Conservation (phyloP, 768 basidiomycete species). For the Amanita muscaria region DNA sequence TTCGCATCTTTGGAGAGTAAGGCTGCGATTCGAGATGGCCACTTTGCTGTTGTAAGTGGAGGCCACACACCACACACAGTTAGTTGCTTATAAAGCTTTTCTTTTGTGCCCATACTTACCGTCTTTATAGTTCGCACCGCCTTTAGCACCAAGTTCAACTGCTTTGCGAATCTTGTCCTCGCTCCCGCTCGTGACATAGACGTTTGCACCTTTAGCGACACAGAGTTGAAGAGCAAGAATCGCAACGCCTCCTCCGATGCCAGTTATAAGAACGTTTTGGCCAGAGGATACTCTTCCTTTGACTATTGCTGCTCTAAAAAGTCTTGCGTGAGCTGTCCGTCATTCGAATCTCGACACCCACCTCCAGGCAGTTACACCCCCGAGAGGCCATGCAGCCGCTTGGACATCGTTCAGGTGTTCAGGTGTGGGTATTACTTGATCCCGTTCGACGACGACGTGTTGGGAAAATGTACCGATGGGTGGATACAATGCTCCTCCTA, state of each 20-base stretch:
- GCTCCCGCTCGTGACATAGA: constrained; percentile 75
- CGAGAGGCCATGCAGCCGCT: constrained; percentile 70
- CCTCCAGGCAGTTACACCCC: constrained; percentile 81
- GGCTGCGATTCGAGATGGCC: constrained; percentile 39
- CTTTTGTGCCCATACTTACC: no score
- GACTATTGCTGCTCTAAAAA: constrained; percentile 50
- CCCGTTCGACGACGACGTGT: constrained; percentile 64
- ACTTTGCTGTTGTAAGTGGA: constrained; percentile 28
- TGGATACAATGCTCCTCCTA: constrained; percentile 50
- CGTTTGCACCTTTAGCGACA: constrained; percentile 63
- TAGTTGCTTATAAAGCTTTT: no score
- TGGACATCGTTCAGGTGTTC: constrained; percentile 60
- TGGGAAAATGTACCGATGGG: constrained; percentile 68
- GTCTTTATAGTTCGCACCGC: constrained; percentile 67
- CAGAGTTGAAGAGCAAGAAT: constrained; percentile 67
- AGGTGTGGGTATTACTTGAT: constrained; percentile 58
- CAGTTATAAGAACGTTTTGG: constrained; percentile 73
- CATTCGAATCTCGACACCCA: constrained; percentile 20
- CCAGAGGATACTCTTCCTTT: constrained; percentile 55
- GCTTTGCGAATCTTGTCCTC: constrained; percentile 64
- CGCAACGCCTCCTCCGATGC: constrained; percentile 81
- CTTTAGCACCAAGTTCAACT: constrained; percentile 58
- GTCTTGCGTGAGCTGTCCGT: no score
- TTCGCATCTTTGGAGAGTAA: constrained; percentile 31
- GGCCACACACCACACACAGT: not conserved